Evolutionary conservation across 2,329 filamentous ascomycete genomes (phyloP).

Genomic region (Hypoxylon sp.): DNA sequence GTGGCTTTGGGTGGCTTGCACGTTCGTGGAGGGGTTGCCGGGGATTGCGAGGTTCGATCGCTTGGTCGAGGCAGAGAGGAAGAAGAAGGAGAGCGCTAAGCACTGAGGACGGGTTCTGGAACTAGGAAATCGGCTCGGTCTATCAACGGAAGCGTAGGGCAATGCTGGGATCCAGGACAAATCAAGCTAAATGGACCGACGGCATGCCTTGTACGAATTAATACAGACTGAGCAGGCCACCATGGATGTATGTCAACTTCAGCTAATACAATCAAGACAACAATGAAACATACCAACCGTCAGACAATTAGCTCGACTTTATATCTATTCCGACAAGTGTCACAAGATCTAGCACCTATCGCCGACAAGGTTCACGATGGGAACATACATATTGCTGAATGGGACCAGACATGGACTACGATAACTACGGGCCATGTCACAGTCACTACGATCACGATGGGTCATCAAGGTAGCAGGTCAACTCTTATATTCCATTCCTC

Average conservation of each 20-base stretch:
- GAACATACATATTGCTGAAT: background rate
- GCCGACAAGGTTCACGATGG: background rate
- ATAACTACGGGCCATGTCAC: background rate
- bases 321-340: background rate
- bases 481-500: background rate
- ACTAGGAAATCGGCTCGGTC: background rate
- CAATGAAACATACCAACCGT: background rate
- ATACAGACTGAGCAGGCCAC: background rate
- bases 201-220: background rate
- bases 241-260: background rate
- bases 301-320: background rate
- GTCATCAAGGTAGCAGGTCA: constrained; percentile 7
- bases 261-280: constrained; percentile 8
- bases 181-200: background rate
- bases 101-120: constrained; percentile 52
- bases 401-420: background rate
- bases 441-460: constrained; percentile 1
- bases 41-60: constrained; percentile 67
- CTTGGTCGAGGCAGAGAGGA: constrained; percentile 61
- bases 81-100: constrained; percentile 60
- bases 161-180: background rate
- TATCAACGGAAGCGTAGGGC: background rate
- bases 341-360: background rate
- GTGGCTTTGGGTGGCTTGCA: constrained; percentile 68
- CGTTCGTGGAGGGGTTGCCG: constrained; percentile 69